Evolutionary conservation across 352 stramenopile species (phyloP).

Genomic region (Globisporangium canariense): DNA sequence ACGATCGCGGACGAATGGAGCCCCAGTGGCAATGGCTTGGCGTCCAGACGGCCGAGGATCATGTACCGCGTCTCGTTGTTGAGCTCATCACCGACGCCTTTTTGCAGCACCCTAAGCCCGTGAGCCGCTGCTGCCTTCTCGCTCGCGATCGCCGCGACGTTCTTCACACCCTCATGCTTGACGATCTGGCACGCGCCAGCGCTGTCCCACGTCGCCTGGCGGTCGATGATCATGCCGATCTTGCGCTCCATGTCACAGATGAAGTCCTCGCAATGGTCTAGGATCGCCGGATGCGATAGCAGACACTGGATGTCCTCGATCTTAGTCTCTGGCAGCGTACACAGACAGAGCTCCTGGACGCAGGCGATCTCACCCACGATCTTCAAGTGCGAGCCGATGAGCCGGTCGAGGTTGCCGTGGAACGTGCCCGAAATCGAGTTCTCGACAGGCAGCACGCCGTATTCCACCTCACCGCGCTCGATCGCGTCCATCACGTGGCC

Average conservation of each 20-base stretch:
- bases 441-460: slow-evolving; percentile 60
- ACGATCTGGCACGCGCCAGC: slow-evolving; percentile 67
- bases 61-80: slow-evolving; percentile 76
- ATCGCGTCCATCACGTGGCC: slow-evolving; percentile 53
- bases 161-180: slow-evolving; percentile 39
- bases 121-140: slow-evolving; percentile 54
- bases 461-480: slow-evolving; percentile 54
- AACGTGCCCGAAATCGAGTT: slow-evolving; percentile 78
- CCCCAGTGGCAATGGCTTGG: slow-evolving; percentile 33
- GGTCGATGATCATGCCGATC: slow-evolving; percentile 49
- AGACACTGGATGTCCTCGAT: slow-evolving; percentile 50
- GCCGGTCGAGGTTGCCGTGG: slow-evolving; percentile 61
- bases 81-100: slow-evolving; percentile 55
- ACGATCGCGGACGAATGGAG: slow-evolving; percentile 11
- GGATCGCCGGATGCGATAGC: slow-evolving; percentile 56
- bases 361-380: slow-evolving; percentile 72
- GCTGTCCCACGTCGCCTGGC: slow-evolving; percentile 62
- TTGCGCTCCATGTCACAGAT: slow-evolving; percentile 62
- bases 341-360: slow-evolving; percentile 65
- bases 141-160: slow-evolving; percentile 60
- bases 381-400: slow-evolving; percentile 62
- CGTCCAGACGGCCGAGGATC: slow-evolving; percentile 60
- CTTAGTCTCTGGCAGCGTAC: slow-evolving; percentile 32
- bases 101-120: slow-evolving; percentile 52
- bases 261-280: slow-evolving; percentile 66